Evolutionary conservation across 2,329 filamentous ascomycete species (phyloP), one percentile per base, ranked within the genome.

Genomic region (Colletotrichum endophyticum): DNA sequence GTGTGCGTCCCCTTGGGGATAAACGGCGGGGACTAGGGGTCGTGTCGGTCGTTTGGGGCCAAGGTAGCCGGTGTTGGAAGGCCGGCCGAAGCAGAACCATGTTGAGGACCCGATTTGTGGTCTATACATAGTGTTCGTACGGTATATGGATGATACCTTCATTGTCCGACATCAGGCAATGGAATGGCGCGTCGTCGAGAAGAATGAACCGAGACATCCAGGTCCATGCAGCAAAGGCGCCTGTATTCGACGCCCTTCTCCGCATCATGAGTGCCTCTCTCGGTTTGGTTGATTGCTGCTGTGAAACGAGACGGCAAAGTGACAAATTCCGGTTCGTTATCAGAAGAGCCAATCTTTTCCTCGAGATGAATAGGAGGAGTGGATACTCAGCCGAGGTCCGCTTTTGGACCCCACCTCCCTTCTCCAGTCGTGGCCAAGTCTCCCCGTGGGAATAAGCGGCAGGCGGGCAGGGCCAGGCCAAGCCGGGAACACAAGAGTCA

Each of bases 311-410:
- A 66, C 27, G n/a, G 53, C 19, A 44, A 69, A 36, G 12, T 69
- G 64, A 28, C 64, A 59, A 59, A 66, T 39, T 39, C 62, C 28
- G 61, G 22, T 53, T 74, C 32, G 62, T 68, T 49, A 73, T 68
- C 64, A 76, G 32, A 63, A 22, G 63, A 63, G 44, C 59, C 64
- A 57, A 63, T 69, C 64, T 59, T 63, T 30, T n/a, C 25, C 11
- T 57, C 34, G 64, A 76, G 63, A 69, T 64, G 73, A 64, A n/a
- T 27, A 62, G 61, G 64, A 53, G 32, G 34, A 72, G 73, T 75
- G 73, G 68, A 63, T 53, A 34, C 30, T 53, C 28, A 67, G 70
- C 73, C 73, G 73, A 73, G 70, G 70, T 76, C 71, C 73, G 22
- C 34, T 66, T 73, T 28, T 28, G 56, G 53, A 53, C 63, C 44